Conservation (phyloP, 2,329 filamentous ascomycete species). For the Sporothrix pallida region DNA sequence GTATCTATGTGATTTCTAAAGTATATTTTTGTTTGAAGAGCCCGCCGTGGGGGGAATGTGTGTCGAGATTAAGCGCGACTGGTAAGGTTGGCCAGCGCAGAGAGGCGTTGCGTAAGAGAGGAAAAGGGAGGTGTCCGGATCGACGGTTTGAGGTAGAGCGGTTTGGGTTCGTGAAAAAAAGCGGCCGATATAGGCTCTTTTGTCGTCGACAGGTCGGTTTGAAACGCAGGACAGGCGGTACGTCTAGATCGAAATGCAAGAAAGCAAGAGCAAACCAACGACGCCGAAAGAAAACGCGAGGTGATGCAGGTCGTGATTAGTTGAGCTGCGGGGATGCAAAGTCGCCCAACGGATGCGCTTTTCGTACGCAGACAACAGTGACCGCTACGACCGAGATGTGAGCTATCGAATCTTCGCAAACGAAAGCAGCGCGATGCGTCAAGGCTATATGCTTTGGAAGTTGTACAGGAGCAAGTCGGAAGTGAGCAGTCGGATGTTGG, state of each 20-base stretch:
- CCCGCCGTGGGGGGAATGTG: slow-evolving; percentile 7
- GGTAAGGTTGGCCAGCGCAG: background rate
- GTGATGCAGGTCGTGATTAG: background rate
- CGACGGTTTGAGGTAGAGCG: slow-evolving; percentile 18
- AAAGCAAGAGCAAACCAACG: background rate
- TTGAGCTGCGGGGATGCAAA: background rate
- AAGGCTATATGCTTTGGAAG: background rate
- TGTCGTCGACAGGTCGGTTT: background rate
- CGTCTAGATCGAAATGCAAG: background rate
- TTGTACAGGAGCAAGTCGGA: background rate
- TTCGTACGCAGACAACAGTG: no score
- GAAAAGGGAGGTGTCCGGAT: background rate
- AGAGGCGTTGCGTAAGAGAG: background rate
- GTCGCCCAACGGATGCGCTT: background rate
- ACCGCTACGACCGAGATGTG: background rate
- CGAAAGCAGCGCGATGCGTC: background rate
- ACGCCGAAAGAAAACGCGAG: background rate
- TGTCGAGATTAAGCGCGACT: background rate
- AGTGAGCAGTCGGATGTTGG: background rate
- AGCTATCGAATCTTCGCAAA: background rate
- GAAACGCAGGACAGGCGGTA: background rate
- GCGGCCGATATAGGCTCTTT: background rate
- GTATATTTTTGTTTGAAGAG: background rate
- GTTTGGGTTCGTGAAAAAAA: background rate
- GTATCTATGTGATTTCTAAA: background rate